Conservation (phyloP, 179 eudicot genomes). For the Patellifolia procumbens region DNA sequence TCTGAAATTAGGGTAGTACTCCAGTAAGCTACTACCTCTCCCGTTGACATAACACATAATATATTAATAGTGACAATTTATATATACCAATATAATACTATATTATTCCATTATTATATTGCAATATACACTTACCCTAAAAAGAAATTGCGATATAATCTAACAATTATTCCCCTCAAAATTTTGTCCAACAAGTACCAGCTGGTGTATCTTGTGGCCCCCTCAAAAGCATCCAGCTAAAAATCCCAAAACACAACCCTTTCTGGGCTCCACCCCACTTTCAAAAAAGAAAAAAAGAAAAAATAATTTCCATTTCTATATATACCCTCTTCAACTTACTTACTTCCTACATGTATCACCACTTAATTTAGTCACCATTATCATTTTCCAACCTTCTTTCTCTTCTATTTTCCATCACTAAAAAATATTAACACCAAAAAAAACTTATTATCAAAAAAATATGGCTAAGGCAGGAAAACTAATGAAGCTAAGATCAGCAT, state of each 20-base stretch:
- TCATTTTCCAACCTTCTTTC: not conserved
- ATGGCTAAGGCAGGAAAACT: slow-evolving; percentile 20
- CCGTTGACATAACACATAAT: too few relatives aligned
- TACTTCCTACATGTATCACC: too few relatives aligned
- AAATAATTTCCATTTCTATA: not conserved
- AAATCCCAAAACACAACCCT: slow-evolving; percentile 8
- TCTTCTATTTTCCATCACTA: not conserved
- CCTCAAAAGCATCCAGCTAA: slow-evolving; percentile 15
- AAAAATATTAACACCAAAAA: not conserved
- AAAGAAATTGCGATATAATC: not conserved
- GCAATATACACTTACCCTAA: too few relatives aligned
- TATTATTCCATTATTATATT: too few relatives aligned
- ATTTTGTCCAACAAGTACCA: slow-evolving; percentile 8
- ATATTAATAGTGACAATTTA: too few relatives aligned
- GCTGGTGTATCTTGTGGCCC: slow-evolving; percentile 7
- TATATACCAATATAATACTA: too few relatives aligned
- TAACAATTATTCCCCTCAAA: not conserved
- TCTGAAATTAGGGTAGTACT: too few relatives aligned
- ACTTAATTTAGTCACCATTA: not conserved
- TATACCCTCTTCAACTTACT: not conserved
- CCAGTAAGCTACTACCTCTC: too few relatives aligned
- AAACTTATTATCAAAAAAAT: not conserved
- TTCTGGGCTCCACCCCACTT: not conserved
- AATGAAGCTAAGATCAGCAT: slow-evolving; percentile 13
- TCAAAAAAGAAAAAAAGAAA: not conserved